Evolutionary conservation across 2,329 filamentous ascomycete species (phyloP).

Genomic region (Pseudogymnoascus sp.): DNA sequence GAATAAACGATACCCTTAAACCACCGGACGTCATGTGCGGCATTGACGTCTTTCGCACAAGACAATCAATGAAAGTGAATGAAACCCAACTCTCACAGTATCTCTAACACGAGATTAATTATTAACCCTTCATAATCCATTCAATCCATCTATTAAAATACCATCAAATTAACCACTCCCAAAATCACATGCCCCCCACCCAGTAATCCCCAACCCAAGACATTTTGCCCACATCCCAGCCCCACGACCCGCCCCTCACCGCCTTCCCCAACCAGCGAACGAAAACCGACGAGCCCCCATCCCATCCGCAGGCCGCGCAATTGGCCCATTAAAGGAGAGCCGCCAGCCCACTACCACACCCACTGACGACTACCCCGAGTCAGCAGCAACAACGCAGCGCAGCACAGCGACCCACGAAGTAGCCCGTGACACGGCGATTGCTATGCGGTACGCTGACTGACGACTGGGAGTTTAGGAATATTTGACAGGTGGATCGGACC

Average conservation of each 20-base stretch:
- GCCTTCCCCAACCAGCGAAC: conserved; percentile 1
- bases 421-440: neutral
- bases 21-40: neutral
- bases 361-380: neutral
- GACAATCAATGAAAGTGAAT: neutral
- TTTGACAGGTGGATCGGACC: neutral
- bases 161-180: neutral
- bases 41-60: neutral
- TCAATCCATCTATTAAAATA: neutral
- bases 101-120: neutral
- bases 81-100: neutral
- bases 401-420: neutral
- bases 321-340: neutral
- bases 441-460: neutral
- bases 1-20: conserved; percentile 4
- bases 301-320: neutral
- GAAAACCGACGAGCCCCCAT: neutral
- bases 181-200: neutral
- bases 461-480: neutral
- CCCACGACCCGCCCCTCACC: neutral
- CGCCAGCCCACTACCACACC: too few species aligned
- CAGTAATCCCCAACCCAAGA: neutral
- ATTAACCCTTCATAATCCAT: neutral
- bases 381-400: neutral
- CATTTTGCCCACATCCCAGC: neutral